Base-by-base conservation (phyloP, 345 rosid genomes). In the Turritis glabra region DNA sequence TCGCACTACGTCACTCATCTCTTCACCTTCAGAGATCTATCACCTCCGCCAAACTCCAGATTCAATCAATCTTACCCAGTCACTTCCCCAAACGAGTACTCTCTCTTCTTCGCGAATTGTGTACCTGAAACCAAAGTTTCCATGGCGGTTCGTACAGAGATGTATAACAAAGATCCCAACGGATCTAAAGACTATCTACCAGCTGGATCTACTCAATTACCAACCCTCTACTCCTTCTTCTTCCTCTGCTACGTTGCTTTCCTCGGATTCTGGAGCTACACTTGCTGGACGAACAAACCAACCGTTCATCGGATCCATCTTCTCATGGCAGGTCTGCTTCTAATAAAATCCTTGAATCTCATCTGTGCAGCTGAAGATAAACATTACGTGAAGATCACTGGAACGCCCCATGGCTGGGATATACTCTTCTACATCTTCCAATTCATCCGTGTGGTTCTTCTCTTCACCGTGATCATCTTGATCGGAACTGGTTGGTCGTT, bases 401-500 rank as follows among this genome's bases (percentile, higher is more conserved):
- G 99, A 13, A 95, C 98, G 2, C 94, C 99, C 38, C 99, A 92
- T 27, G 99, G 98, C 1, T 92, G 99, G 99, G 98, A 95, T 64
- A 84, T 92, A 12, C 75, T 90, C 73, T 92, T 90, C 55, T 95
- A 95, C 80, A 87, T 92, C 38, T 95, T 92, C 81, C 98, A 90
- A 57, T 92, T 88, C 65, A 85, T 95, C 25, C 87, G 98, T 1
- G 97, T 88, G 2, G 96, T 95, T 23, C 76, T 95, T 58, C 85
- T 95, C 38, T 95, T 92, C 66, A 95, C 97, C 1, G 98, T 95
- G 33, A 95, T 95, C 61, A 87, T 95, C 56, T 85, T 92, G 89
- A 85, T 95, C 58, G 99, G 98, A 3, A 95, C 99, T 3, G 99
- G 99, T 4, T 95, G 98, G 99, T 95, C 99, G 11, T 92, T 95